phyloP scores from a whole-genome alignment of 768 basidiomycete genomes.

The Dendrothele bispora region DNA sequence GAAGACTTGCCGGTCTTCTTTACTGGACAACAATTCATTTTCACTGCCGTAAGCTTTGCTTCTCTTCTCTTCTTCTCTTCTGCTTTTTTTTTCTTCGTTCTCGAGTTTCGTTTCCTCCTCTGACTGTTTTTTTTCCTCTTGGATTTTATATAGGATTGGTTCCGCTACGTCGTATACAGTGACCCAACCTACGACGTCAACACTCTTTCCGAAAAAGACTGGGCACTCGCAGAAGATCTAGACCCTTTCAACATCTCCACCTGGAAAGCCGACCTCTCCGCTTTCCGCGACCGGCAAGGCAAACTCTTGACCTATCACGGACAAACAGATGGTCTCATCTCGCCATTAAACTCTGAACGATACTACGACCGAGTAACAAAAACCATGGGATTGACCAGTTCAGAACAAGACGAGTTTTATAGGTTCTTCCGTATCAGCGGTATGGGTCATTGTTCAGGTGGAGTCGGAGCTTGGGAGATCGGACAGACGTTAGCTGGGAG shows the following conservation, averaged over 20 bases:
- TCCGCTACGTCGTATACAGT: slow-evolving; percentile 6
- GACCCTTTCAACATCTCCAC: slow-evolving; percentile 7
- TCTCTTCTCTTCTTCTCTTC: neutral
- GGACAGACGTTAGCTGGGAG: slow-evolving; percentile 7
- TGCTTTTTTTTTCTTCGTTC: too few species aligned
- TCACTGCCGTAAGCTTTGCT: slow-evolving; percentile 1
- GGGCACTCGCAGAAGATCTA: neutral
- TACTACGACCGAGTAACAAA: slow-evolving; percentile 16
- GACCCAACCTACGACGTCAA: slow-evolving; percentile 1
- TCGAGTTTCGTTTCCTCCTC: too few species aligned
- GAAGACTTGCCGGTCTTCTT: neutral
- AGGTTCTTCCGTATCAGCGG: slow-evolving; percentile 22
- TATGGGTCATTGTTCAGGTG: slow-evolving; percentile 18
- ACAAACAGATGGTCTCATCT: slow-evolving; percentile 13
- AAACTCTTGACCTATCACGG: slow-evolving; percentile 21
- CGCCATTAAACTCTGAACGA: slow-evolving; percentile 15
- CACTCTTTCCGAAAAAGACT: slow-evolving; percentile 3
- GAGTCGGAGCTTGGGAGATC: slow-evolving; percentile 14
- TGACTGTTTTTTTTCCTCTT: too few species aligned
- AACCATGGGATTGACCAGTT: slow-evolving; percentile 11
- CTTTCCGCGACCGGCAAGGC: slow-evolving; percentile 15
- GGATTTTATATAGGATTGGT: slow-evolving; percentile 9
- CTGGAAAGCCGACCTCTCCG: slow-evolving; percentile 13
- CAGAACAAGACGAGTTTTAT: slow-evolving; percentile 19
- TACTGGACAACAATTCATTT: slow-evolving; percentile 1